Percentiles rank a stretch among this genome's conserved stretches.
Conservation (phyloP, 768 basidiomycete genomes). For the Lactarius indigo region DNA sequence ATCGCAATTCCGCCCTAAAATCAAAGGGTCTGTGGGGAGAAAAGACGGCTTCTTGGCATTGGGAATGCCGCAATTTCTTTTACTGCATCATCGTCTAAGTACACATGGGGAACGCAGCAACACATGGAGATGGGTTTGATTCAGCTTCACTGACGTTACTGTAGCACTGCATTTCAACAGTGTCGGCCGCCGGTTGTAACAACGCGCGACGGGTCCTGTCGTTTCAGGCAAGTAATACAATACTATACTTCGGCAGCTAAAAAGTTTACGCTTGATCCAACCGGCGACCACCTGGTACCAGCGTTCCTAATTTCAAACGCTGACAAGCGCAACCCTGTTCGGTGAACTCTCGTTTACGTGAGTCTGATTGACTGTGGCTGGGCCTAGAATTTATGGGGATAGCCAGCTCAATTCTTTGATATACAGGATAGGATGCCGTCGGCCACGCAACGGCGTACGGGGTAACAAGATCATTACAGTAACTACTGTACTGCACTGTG, state of each 20-base stretch:
- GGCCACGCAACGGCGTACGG: background rate
- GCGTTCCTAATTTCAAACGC: background rate
- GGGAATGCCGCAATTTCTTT: background rate
- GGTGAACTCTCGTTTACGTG: background rate
- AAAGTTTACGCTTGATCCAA: background rate
- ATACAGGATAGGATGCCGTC: background rate
- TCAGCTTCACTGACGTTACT: too few relatives aligned
- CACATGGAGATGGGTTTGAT: too few relatives aligned
- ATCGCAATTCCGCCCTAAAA: constrained; percentile 6
- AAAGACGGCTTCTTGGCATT: background rate
- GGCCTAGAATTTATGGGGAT: background rate
- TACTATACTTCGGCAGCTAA: background rate
- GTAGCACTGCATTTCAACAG: too few relatives aligned
- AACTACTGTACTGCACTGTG: background rate
- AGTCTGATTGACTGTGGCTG: background rate
- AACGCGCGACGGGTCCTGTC: too few relatives aligned
- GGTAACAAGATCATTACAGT: background rate
- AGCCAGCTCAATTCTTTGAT: background rate
- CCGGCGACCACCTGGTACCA: too few relatives aligned
- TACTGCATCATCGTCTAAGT: background rate
- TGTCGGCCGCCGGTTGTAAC: too few relatives aligned
- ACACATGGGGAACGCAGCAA: too few relatives aligned
- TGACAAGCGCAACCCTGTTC: background rate
- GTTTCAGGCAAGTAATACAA: too few relatives aligned
- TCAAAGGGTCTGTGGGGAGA: background rate